Base-by-base conservation (phyloP, 148 eudicot species). In the Rhododendron williamsianum region DNA sequence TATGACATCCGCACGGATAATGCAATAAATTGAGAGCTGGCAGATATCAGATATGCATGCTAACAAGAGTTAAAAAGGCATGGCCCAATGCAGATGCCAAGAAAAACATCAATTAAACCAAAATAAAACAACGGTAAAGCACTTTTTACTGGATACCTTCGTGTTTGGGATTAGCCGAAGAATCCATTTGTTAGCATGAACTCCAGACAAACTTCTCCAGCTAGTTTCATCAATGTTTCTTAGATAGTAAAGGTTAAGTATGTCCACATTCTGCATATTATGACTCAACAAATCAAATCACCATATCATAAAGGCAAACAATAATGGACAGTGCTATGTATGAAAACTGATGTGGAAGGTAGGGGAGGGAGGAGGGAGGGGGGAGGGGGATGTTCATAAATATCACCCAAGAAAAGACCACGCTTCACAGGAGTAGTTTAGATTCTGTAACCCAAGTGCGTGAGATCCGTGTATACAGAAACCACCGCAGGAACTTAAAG, bases 151-250 rank as follows among this genome's bases (percentile, higher is more conserved):
- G 27, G 45, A 73, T 91, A 92, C 96, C 94, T 90, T 89, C 65
- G 91, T 35, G 82, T 91, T 87, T 15, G 96, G 94, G 35, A 93
- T 86, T 84, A 89, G 91, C 85, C 78, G 92, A 87, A 93, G 96
- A 84, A 93, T 90, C 88, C 91, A 84, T 80, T 85, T 82, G 69
- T 92, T 93, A 25, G 88, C 94, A 88, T 89, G 92, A 46, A 93
- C 92, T 76, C 92, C 94, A 76, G 94, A 93, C 82, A 93, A 81
- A 87, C 93, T 90, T 84, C 82, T 90, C 93, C 91, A 90, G 74
- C 96, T 92, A 76, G 88, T 92, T 67, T 91, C 96, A 88, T 93
- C 94, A 74, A 93, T 89, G 85, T 87, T 83, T 80, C 63, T 73
- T 83, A 87, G 67, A 60, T 88, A 88, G 36, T 72, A 85, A 8